phyloP scores from a whole-genome alignment of 352 stramenopile species.

The Aphanomyces invadans region DNA sequence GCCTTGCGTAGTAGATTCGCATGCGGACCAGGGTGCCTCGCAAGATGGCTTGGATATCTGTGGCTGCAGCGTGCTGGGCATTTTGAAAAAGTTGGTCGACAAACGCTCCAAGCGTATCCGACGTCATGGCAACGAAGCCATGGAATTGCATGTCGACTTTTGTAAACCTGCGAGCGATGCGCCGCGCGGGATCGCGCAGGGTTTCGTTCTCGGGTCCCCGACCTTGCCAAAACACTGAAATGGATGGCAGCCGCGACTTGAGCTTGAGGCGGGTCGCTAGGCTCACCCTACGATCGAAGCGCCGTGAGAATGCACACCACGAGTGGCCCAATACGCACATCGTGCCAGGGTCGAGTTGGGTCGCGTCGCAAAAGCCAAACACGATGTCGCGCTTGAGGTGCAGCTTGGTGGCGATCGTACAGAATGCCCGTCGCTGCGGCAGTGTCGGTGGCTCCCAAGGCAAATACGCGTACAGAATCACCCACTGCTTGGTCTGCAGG shows the following conservation, averaged over 20 bases:
- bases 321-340: too few relatives aligned
- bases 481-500: neutral
- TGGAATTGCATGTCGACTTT: conserved; percentile 5
- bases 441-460: conserved; percentile 10
- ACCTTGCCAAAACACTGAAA: conserved; percentile 21
- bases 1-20: conserved; percentile 14
- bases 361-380: conserved; percentile 14
- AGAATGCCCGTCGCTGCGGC: neutral
- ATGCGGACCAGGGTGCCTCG: conserved; percentile 8
- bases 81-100: neutral
- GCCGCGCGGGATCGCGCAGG: neutral
- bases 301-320: neutral
- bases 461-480: conserved; percentile 15
- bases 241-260: neutral
- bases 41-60: conserved; percentile 16
- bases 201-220: conserved; percentile 7
- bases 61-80: neutral
- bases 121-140: neutral
- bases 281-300: conserved; percentile 10
- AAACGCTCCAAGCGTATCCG: neutral
- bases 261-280: neutral
- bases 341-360: neutral
- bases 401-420: conserved; percentile 1
- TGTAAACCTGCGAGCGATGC: conserved; percentile 17
- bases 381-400: neutral